Evolutionary conservation across 495 filamentous ascomycete species (phyloP).

Genomic region (Hyaloscypha bicolor): DNA sequence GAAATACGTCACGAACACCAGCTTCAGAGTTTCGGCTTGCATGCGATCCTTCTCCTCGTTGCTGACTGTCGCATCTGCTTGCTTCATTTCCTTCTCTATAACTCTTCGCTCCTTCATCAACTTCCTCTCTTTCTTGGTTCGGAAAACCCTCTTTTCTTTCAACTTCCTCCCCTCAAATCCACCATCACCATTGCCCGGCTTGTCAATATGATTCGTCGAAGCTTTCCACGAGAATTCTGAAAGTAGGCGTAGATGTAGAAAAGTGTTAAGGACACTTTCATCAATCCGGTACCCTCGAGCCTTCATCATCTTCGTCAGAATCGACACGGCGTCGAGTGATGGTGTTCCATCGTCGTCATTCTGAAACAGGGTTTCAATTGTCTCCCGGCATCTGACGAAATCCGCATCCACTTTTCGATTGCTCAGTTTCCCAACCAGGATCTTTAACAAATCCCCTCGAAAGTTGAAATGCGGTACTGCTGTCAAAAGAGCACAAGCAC

Average conservation of each 20-base stretch:
- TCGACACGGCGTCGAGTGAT: constrained; percentile 81
- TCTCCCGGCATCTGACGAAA: constrained; percentile 75
- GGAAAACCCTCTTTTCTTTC: constrained; percentile 68
- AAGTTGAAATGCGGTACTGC: constrained; percentile 97
- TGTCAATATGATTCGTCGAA: constrained; percentile 73
- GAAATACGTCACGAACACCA: constrained; percentile 95
- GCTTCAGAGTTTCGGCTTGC: constrained; percentile 91
- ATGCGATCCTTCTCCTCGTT: constrained; percentile 91
- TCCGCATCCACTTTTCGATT: constrained; percentile 66
- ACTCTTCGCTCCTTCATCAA: constrained; percentile 78
- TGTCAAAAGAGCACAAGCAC: constrained; percentile 75
- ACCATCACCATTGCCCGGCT: constrained; percentile 44
- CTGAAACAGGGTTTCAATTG: constrained; percentile 79
- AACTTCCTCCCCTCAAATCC: constrained; percentile 54
- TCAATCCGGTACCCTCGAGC: constrained; percentile 75
- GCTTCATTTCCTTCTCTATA: constrained; percentile 89
- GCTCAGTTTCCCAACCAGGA: constrained; percentile 82
- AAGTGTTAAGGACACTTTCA: constrained; percentile 85
- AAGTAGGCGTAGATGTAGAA: constrained; percentile 85
- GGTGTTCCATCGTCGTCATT: constrained; percentile 86
- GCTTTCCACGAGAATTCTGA: constrained; percentile 83
- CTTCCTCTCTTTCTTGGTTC: constrained; percentile 76
- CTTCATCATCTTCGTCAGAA: constrained; percentile 94
- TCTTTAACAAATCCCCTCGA: constrained; percentile 79
- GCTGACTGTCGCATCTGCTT: constrained; percentile 86